A percentile compares a stretch with the other conserved stretches of the same genome.
Evolutionary conservation across 495 filamentous ascomycete genomes (phyloP).

Genomic region (Neurospora sp.): DNA sequence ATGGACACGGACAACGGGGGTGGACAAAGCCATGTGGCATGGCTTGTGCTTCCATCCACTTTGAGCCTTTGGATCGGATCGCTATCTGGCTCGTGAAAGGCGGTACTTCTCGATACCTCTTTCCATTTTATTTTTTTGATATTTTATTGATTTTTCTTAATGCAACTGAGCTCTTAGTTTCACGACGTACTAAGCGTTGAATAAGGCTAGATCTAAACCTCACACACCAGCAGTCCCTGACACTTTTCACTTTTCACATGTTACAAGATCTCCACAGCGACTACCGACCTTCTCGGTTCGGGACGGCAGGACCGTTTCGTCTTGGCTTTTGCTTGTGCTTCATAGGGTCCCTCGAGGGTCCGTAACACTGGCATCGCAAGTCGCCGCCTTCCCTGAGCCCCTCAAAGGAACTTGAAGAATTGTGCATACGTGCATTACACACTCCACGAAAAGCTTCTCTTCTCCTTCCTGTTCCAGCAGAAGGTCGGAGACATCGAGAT

Average conservation of each 20-base stretch:
- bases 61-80: not conserved
- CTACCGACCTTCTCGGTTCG: not conserved
- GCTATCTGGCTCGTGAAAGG: not conserved
- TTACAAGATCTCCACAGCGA: not conserved
- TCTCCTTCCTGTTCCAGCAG: not conserved
- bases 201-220: not conserved
- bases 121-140: not conserved
- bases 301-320: not conserved
- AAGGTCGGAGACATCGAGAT: not conserved
- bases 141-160: not conserved
- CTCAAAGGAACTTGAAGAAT: not conserved
- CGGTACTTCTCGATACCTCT: not conserved
- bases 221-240: not conserved
- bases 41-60: not conserved
- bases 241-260: not conserved
- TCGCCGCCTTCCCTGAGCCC: not conserved
- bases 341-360: too few relatives aligned
- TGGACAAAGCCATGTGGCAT: not conserved
- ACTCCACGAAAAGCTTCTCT: not conserved
- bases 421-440: not conserved
- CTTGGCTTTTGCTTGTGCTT: not conserved
- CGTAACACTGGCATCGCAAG: not conserved
- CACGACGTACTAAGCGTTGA: not conserved
- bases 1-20: not conserved
- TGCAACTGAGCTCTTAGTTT: not conserved